These are phyloP conservation scores for Rhodamnia rubescens DNA, from an alignment of 345 rosid species.

Conservation along the genomic window DNA sequence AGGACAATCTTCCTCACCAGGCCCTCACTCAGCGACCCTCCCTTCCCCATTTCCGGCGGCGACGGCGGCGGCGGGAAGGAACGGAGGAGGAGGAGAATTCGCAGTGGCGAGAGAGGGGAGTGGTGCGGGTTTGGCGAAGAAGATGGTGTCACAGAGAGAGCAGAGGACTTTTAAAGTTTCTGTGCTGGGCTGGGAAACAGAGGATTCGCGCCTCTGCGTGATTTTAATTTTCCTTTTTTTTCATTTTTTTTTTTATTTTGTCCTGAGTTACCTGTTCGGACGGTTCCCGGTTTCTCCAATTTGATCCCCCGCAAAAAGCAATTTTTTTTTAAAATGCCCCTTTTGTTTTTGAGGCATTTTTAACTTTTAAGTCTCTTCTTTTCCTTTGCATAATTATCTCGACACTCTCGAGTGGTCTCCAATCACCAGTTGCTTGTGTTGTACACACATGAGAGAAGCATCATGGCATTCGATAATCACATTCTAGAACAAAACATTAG, in stretches of 20 bases:
- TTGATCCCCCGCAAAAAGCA: too few relatives aligned
- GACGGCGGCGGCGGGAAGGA: background rate
- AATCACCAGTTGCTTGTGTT: too few relatives aligned
- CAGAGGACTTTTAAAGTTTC: background rate
- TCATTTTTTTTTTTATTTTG: background rate
- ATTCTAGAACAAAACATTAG: background rate
- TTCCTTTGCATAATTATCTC: too few relatives aligned
- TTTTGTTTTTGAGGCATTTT: too few relatives aligned
- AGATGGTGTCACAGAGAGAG: background rate
- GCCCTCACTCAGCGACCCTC: slow-evolving; percentile 72
- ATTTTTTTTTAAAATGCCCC: too few relatives aligned
- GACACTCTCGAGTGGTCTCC: too few relatives aligned
- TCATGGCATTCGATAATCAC: too few relatives aligned
- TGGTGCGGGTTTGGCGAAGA: background rate
- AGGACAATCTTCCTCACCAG: slow-evolving; percentile 79
- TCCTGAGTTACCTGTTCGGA: background rate
- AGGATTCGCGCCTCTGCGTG: background rate
- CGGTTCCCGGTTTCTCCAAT: background rate
- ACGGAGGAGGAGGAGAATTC: too few relatives aligned
- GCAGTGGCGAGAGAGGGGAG: background rate
- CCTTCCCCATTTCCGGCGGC: slow-evolving; percentile 53
- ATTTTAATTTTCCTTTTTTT: background rate
- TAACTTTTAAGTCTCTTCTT: too few relatives aligned
- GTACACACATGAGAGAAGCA: too few relatives aligned
- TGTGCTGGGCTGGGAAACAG: background rate